Evolutionary conservation across 2,329 filamentous ascomycete species (phyloP), one percentile per base, ranked within the genome.

Genomic region (Teratosphaeria nubilosa): DNA sequence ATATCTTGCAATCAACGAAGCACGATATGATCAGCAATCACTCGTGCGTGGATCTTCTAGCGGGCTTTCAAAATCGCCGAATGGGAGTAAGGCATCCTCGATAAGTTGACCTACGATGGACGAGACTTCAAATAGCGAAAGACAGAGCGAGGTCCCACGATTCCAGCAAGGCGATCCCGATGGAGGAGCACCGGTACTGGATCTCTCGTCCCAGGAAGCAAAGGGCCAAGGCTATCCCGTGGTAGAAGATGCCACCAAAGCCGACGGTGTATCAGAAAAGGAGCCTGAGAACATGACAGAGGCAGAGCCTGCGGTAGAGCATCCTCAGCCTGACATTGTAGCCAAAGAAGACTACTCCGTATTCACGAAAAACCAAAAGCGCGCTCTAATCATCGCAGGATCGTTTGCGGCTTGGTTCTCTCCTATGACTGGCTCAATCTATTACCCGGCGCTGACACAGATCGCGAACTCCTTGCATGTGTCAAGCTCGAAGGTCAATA

Each of bases 391-490:
- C 14, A 34, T 70, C 25, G 63, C 64, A 13, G 67, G 62, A 2
- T 64, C 65, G 1, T 61, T 71, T 27, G 64, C 66, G 6, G 60
- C 62, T 9, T 66, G 67, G 58, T 71, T 70, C 55, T 65, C 65
- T 24, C 70, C 70, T 4, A 61, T 72, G 56, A 71, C 72, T 1
- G 73, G 69, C 1, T 71, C 69, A 58, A 75, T 75, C 30, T 76
- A 75, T 20, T 52, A 52, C n/a, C 51, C 51, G 9, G 53, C 53
- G 14, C 53, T 54, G 62, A 22, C 22, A 31, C n/a, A 37, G 14
- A 32, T 74, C 73, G 27, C 41, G 53, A 53, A 56, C 69, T 72
- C 22, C 73, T 73, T 3, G 32, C 32, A 55, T 32, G 54, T 55
- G n/a, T 55, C 54, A 5, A 55, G 22, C 54, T 24, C 31, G 9